phyloP scores from a whole-genome alignment of 352 stramenopile genomes.

The Phytophthora fragariae region DNA sequence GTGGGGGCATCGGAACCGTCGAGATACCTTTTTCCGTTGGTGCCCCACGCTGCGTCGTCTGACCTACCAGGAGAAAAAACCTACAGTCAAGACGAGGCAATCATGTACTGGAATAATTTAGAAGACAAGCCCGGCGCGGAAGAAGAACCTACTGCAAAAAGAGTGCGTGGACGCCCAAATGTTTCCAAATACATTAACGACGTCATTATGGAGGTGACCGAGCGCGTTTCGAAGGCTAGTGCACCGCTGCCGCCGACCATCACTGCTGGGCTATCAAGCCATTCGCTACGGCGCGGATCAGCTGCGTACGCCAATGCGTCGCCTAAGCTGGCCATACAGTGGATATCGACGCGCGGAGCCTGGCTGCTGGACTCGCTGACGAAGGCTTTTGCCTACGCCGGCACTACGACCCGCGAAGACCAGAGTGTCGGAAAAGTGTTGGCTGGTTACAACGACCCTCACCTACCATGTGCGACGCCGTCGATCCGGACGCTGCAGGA shows the following conservation, averaged over 20 bases:
- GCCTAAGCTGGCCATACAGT: slow-evolving; percentile 21
- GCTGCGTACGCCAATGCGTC: slow-evolving; percentile 26
- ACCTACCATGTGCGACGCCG: slow-evolving; percentile 18
- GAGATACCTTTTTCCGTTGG: background rate
- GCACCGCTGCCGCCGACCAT: background rate
- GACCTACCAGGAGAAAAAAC: slow-evolving; percentile 4
- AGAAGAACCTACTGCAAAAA: background rate
- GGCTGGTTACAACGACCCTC: slow-evolving; percentile 11
- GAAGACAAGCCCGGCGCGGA: background rate
- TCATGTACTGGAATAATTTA: slow-evolving; percentile 8
- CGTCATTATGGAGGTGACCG: background rate
- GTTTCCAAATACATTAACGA: background rate
- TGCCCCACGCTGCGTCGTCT: background rate
- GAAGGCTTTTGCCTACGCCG: slow-evolving; percentile 13
- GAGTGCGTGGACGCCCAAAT: slow-evolving; percentile 5
- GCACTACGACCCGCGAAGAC: slow-evolving; percentile 4
- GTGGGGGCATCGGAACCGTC: no score
- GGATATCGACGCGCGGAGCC: slow-evolving; percentile 6
- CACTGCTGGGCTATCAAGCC: slow-evolving; percentile 5
- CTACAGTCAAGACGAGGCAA: slow-evolving; percentile 3
- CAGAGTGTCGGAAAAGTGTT: slow-evolving; percentile 32
- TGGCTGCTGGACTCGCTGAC: slow-evolving; percentile 10
- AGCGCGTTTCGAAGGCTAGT: background rate
- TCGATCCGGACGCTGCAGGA: slow-evolving; percentile 1
- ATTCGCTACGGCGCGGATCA: background rate